These are phyloP conservation scores for Paecilomyces dactylethromorphus DNA, from an alignment of 2,329 filamentous ascomycete species.

Conservation along the genomic window DNA sequence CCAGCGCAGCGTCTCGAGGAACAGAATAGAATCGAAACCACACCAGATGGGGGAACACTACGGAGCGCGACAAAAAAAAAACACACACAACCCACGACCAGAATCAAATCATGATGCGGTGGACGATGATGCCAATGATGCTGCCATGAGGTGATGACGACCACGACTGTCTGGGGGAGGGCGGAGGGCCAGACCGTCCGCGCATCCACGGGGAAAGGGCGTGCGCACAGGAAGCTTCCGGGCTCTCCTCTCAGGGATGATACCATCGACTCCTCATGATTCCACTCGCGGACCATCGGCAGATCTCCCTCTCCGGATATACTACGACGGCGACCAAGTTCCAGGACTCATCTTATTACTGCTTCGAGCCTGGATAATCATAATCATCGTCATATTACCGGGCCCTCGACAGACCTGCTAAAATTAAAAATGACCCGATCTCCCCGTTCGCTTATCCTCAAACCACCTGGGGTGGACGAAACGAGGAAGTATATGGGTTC, in stretches of 20 bases:
- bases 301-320: too few relatives aligned
- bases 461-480: too few relatives aligned
- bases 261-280: neutral
- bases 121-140: conserved; percentile 4
- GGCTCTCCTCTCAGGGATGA: neutral
- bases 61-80: neutral
- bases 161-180: conserved; percentile 4
- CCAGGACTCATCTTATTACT: too few relatives aligned
- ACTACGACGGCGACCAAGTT: too few relatives aligned
- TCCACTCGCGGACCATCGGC: too few relatives aligned
- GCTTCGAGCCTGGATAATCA: too few relatives aligned
- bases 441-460: too few relatives aligned
- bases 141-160: conserved; percentile 8
- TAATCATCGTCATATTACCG: too few relatives aligned
- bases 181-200: neutral
- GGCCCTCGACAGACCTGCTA: too few relatives aligned
- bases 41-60: neutral
- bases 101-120: neutral
- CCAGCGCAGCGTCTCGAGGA: neutral
- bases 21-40: neutral
- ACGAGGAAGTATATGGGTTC: too few relatives aligned
- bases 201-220: neutral
- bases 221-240: neutral
- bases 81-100: neutral
- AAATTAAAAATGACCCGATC: too few relatives aligned